Conservation (phyloP, 768 basidiomycete species). For the Macrolepiota albuminosa region DNA sequence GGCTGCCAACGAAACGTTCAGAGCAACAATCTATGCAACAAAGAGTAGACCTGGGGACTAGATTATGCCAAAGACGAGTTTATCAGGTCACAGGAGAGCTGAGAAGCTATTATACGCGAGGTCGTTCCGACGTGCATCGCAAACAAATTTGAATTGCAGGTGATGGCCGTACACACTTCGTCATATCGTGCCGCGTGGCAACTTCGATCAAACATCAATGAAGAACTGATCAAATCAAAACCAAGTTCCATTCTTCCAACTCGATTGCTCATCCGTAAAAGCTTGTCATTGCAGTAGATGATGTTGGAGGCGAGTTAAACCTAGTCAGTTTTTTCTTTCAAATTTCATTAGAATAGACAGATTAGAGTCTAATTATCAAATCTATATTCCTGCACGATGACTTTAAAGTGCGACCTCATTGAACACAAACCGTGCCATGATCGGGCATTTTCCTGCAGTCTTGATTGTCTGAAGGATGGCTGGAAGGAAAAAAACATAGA, state of each 20-base stretch:
- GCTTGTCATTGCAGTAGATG: too few species aligned
- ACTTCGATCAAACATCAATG: background rate
- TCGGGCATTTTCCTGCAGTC: background rate
- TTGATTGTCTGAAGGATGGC: background rate
- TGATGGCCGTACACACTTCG: background rate
- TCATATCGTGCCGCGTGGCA: background rate
- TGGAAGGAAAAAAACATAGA: background rate
- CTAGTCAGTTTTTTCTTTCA: too few species aligned
- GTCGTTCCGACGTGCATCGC: too few species aligned
- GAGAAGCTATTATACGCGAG: background rate
- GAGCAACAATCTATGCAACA: slow-evolving; percentile 12
- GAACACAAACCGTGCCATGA: too few species aligned
- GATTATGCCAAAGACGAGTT: background rate
- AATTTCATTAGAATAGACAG: too few species aligned
- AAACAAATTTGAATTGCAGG: background rate
- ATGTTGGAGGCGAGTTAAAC: too few species aligned
- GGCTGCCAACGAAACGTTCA: background rate
- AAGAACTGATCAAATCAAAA: too few species aligned
- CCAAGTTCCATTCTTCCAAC: too few species aligned
- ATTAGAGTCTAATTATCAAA: too few species aligned
- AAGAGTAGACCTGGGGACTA: background rate
- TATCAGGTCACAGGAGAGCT: background rate
- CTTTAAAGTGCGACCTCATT: too few species aligned
- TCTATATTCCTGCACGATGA: too few species aligned
- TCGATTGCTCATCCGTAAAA: too few species aligned